Conservation (phyloP, 352 stramenopile species). For the Globisporangium cystogenes region DNA sequence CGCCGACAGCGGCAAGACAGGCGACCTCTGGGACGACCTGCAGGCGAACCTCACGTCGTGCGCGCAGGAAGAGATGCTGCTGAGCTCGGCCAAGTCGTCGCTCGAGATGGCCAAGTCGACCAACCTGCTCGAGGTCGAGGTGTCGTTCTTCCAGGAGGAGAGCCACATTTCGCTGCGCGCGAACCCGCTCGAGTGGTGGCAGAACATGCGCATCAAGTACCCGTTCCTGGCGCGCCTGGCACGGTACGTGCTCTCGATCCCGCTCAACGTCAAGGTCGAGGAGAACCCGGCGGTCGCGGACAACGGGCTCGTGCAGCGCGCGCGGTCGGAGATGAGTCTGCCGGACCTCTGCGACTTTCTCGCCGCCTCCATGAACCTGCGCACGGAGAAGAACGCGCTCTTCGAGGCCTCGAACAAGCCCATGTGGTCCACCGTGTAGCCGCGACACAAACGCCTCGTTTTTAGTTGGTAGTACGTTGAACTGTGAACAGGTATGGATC, state of each 20-base stretch:
- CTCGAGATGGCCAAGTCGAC: constrained; percentile 64
- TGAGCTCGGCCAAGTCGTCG: constrained; percentile 58
- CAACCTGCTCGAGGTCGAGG: constrained; percentile 74
- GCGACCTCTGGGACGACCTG: constrained; percentile 71
- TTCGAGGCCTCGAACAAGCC: constrained; percentile 39
- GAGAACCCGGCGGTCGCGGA: constrained; percentile 46
- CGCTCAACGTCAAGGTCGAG: constrained; percentile 33
- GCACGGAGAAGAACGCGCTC: constrained; percentile 37
- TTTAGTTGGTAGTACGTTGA: background rate
- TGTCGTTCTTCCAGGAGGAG: constrained; percentile 77
- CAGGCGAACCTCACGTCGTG: constrained; percentile 67
- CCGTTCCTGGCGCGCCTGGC: constrained; percentile 62
- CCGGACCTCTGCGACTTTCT: constrained; percentile 40
- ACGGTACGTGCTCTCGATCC: constrained; percentile 65
- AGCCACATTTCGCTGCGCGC: constrained; percentile 40
- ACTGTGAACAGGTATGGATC: background rate
- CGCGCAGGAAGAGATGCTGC: constrained; percentile 69
- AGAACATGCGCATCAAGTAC: constrained; percentile 73
- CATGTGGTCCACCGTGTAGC: constrained; percentile 47
- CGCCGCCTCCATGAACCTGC: constrained; percentile 48
- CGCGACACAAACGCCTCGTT: background rate
- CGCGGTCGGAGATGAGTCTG: constrained; percentile 29
- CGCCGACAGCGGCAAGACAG: constrained; percentile 15
- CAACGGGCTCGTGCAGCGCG: constrained; percentile 34
- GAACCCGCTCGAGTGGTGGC: constrained; percentile 76